Percentiles rank a stretch among this genome's conserved stretches.
Conservation (phyloP, 495 filamentous ascomycete species). For the Hyaloscypha bicolor region DNA sequence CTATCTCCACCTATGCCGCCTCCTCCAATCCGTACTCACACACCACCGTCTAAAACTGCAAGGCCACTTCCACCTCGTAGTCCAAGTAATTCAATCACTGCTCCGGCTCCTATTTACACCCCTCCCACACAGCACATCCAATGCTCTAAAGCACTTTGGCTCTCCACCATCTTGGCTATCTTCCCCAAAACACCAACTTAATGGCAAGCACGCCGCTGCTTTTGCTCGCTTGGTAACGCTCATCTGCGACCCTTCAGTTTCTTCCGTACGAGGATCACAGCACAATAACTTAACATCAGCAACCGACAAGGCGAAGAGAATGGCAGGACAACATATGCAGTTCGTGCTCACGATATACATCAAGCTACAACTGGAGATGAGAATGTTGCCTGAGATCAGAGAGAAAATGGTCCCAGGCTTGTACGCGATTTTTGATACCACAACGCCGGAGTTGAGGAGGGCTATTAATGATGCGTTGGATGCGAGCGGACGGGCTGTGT, state of each 20-base stretch:
- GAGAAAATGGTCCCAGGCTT: constrained; percentile 71
- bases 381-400: constrained; percentile 58
- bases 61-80: constrained; percentile 71
- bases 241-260: constrained; percentile 78
- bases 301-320: constrained; percentile 72
- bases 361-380: constrained; percentile 59
- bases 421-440: constrained; percentile 70
- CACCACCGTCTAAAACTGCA: constrained; percentile 66
- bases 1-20: constrained; percentile 62
- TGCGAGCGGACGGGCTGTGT: constrained; percentile 65
- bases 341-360: constrained; percentile 73
- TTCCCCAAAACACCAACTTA: constrained; percentile 37
- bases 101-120: constrained; percentile 64
- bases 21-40: constrained; percentile 57
- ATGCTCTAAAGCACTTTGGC: constrained; percentile 26
- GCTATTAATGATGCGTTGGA: constrained; percentile 72
- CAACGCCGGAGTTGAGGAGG: constrained; percentile 63
- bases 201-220: constrained; percentile 56
- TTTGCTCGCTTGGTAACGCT: constrained; percentile 74
- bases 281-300: constrained; percentile 65
- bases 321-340: constrained; percentile 74
- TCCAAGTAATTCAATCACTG: constrained; percentile 63
- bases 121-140: constrained; percentile 47
- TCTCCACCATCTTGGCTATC: constrained; percentile 49
- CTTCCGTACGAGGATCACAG: constrained; percentile 60